Evolutionary conservation across 768 basidiomycete genomes (phyloP), one percentile per base, ranked within the genome.

Genomic region (Kondoa malvinella): DNA sequence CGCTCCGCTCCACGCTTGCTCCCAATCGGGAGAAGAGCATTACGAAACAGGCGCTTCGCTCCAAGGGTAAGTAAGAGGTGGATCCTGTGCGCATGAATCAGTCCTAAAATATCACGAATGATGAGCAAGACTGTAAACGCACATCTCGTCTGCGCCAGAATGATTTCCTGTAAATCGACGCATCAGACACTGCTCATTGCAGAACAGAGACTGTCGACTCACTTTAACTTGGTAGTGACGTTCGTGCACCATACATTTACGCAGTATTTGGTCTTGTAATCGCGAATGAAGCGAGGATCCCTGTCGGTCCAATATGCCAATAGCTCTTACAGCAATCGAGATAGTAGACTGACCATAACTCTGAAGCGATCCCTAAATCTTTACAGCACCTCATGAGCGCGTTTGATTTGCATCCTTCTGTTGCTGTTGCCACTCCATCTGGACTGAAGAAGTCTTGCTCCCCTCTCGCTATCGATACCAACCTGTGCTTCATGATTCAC

Each of bases 311-410:
- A 50, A 21, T 50, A 14, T 25, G 25, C 14, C 58, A 25, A 4
- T 14, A 59, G 4, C 14, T 25, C 21, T 8, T 25, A 4, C 58
- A 59, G 21, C 25, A 14, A 14, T 8, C 58, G 27, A 32, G 29
- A 34, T 3, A 27, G 31, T 1, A 4, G n/a, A 71, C 82, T 69
- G 72, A 91, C 92, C 94, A 96, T 27, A 97, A 84, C 78, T 96
- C 94, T 76, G 90, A 92, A 0, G 94, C 94, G 72, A 97, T 82
- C 14, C 94, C 94, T 56, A 97, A 79, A 75, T 97, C 94, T 75
- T 97, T 97, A 79, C 89, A 92, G 77, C 94, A 96, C 33, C 94
- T 81, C 92, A 96, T 95, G 32, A 97, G 80, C 0, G 94, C 94
- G 71, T 97, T 97, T 75, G 88, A 90, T 78, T 96, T 97, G 79